A percentile compares a stretch with the other conserved stretches of the same genome.
Conservation (phyloP, 1,284 basidiomycete genomes). For the Ganoderma boninense region DNA sequence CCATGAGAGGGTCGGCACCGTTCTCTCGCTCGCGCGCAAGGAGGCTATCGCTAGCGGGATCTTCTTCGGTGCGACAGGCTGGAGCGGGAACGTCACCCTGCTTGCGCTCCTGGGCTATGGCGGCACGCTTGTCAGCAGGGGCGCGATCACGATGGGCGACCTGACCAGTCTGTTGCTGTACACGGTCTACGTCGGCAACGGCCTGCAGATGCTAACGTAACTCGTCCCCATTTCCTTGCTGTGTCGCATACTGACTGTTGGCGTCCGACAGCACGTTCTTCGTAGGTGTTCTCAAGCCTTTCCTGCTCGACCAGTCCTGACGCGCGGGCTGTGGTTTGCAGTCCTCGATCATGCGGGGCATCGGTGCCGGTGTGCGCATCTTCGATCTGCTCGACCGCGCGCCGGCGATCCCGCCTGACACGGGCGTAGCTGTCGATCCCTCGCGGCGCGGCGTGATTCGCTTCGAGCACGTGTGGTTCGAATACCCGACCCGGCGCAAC, state of each 20-base stretch:
- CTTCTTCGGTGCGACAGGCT: constrained; percentile 93
- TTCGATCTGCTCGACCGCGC: constrained; percentile 91
- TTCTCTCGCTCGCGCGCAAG: constrained; percentile 83
- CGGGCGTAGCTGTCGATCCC: constrained; percentile 64
- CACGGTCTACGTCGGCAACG: constrained; percentile 89
- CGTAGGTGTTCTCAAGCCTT: constrained; percentile 40
- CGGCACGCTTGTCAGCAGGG: constrained; percentile 88
- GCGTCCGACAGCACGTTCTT: constrained; percentile 44
- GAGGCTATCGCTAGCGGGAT: constrained; percentile 93
- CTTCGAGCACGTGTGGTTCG: constrained; percentile 85
- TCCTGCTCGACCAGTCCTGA: not conserved
- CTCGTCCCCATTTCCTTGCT: constrained; percentile 35
- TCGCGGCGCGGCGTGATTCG: constrained; percentile 71
- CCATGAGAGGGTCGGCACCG: constrained; percentile 68
- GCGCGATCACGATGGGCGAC: constrained; percentile 91
- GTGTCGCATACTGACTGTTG: constrained; percentile 24
- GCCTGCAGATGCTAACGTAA: constrained; percentile 82
- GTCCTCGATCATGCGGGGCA: constrained; percentile 88
- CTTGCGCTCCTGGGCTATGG: constrained; percentile 93
- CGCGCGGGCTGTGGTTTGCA: constrained; percentile 37
- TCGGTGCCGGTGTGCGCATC: constrained; percentile 92
- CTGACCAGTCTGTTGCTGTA: constrained; percentile 93
- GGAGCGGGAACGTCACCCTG: constrained; percentile 95
- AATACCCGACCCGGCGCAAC: constrained; percentile 86
- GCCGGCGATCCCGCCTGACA: constrained; percentile 73